Conservation (phyloP, 352 stramenopile genomes). For the Phytophthora pinifolia region DNA sequence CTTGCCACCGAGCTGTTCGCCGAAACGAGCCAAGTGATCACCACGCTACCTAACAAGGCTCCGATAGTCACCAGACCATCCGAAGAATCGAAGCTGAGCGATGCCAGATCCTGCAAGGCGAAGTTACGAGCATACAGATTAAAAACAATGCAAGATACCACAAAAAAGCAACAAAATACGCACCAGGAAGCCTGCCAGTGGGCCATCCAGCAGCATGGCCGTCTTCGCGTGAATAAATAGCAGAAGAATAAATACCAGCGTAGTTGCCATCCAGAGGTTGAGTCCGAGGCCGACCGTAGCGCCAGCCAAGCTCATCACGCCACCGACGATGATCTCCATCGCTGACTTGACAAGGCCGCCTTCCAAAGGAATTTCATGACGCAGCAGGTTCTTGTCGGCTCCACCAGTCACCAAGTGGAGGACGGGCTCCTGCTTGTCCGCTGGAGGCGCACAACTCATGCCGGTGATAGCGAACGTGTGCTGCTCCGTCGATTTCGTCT, state of each 20-base stretch:
- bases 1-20: slow-evolving; percentile 40
- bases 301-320: slow-evolving; percentile 33
- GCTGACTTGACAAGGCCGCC: slow-evolving; percentile 55
- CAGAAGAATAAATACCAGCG: slow-evolving; percentile 70
- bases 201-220: slow-evolving; percentile 47
- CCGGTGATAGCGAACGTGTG: slow-evolving; percentile 85
- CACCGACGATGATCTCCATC: slow-evolving; percentile 31
- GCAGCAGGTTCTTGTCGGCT: slow-evolving; percentile 73
- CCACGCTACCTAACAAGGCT: slow-evolving; percentile 30
- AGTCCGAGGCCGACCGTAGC: slow-evolving; percentile 46
- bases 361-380: slow-evolving; percentile 61
- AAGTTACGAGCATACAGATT: slow-evolving; percentile 8
- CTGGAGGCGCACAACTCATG: slow-evolving; percentile 61
- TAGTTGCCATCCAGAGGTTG: slow-evolving; percentile 44
- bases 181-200: slow-evolving; percentile 58
- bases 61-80: slow-evolving; percentile 52
- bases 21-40: slow-evolving; percentile 44
- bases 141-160: slow-evolving; percentile 2
- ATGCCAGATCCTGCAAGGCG: slow-evolving; percentile 42
- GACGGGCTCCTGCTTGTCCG: slow-evolving; percentile 34
- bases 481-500: slow-evolving; percentile 51
- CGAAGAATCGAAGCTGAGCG: slow-evolving; percentile 54
- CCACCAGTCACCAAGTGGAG: slow-evolving; percentile 69
- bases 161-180: slow-evolving; percentile 1
- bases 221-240: slow-evolving; percentile 78